A percentile compares a stretch with the other conserved stretches of the same genome.
These are phyloP conservation scores for Psidium friedrichsthalianum DNA, from an alignment of 345 rosid genomes.

Conservation along the genomic window DNA sequence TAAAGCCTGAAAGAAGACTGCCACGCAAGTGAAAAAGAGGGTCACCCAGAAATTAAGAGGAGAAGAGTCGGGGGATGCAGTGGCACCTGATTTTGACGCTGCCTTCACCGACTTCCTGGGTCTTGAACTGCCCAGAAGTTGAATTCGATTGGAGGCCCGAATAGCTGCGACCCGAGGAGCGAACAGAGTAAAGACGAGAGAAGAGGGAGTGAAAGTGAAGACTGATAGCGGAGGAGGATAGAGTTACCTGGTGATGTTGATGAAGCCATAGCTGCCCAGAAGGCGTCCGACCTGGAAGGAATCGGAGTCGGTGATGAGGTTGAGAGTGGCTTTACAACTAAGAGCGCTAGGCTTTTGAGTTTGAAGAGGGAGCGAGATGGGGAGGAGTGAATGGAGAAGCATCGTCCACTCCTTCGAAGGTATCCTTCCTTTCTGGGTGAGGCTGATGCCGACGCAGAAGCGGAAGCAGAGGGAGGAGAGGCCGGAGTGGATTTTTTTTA, in stretches of 20 bases:
- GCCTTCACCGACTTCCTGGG: slow-evolving; percentile 88
- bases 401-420: background rate
- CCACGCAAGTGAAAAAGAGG: slow-evolving; percentile 20
- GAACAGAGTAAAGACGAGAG: background rate
- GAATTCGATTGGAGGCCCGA: slow-evolving; percentile 35
- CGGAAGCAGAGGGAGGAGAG: background rate
- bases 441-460: background rate
- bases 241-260: slow-evolving; percentile 74
- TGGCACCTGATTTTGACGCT: slow-evolving; percentile 61
- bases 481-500: background rate
- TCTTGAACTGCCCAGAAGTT: slow-evolving; percentile 25
- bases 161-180: slow-evolving; percentile 27
- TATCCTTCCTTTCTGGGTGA: background rate
- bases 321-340: slow-evolving; percentile 43
- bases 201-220: background rate
- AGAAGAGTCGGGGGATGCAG: slow-evolving; percentile 1
- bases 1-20: slow-evolving; percentile 79
- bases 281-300: slow-evolving; percentile 89
- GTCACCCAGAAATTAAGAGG: background rate
- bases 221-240: background rate
- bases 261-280: slow-evolving; percentile 88
- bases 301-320: slow-evolving; percentile 56
- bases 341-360: background rate
- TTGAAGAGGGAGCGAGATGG: background rate
- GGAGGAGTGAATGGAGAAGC: background rate